Base-by-base conservation (phyloP, 2,329 filamentous ascomycete genomes). In the Didymella arachidicola region DNA sequence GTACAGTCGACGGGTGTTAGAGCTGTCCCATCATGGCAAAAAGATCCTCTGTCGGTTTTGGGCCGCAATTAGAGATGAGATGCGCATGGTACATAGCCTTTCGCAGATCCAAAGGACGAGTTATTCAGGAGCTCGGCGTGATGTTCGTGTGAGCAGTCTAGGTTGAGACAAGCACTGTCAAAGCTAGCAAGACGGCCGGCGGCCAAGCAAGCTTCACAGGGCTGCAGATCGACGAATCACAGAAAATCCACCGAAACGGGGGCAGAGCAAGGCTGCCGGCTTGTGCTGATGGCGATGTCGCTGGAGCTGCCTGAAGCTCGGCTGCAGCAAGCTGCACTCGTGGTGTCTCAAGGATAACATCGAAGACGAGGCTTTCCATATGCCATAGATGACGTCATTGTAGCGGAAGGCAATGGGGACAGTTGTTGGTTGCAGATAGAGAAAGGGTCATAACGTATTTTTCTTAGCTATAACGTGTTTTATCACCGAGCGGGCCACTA, bases 141-240 rank as follows among this genome's bases (percentile, higher is more conserved):
- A 7, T 7, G 7, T 22, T 25, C 38, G 38, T 25, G 10, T 19
- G 18, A 22, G 16, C 27, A 10, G 7, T 22, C 41, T 14, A 48
- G 27, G 50, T 46, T 32, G 19, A 45, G 50, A 53, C 50, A 53
- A 59, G 50, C 56, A 49, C 38, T n/a, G 50, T 26, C 11, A 50
- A n/a, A 50, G 50, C 50, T 34, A 18, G 49, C 56, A 36, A 54
- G 51, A 41, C 45, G 32, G 41, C 25, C 39, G 50, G 44, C 26
- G 29, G 39, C 39, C 19, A 36, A 30, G 41, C 56, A 59, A 59
- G 56, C 56, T 59, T 50, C 41, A 26, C 26, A 36, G 39, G 45
- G 51, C 22, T 49, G 45, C 39, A 49, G 34, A 7, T 42, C 39
- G 27, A 16, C 46, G 41, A 45, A 42, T 51, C 19, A 18, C 30